These are phyloP conservation scores for Termitomyces sp. DNA, from an alignment of 768 basidiomycete species.

Conservation along the genomic window DNA sequence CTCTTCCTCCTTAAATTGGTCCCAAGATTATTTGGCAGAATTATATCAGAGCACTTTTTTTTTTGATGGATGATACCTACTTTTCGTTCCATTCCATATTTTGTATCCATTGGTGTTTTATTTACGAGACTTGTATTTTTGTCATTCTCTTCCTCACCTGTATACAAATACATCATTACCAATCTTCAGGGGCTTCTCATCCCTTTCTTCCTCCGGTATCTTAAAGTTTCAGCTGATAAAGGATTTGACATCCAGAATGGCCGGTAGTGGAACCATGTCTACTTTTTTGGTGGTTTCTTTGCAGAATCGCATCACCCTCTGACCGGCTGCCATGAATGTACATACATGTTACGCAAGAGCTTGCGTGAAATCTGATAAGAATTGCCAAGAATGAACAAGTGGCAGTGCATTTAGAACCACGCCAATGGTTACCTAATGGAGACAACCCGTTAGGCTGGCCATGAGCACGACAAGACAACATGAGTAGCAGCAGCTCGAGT, in stretches of 20 bases:
- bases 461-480: constrained; percentile 8
- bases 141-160: no score
- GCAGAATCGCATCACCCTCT: neutral
- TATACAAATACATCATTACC: no score
- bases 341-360: neutral
- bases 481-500: constrained; percentile 6
- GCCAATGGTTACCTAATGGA: constrained; percentile 11
- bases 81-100: no score
- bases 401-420: constrained; percentile 4
- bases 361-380: neutral
- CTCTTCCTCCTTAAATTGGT: no score
- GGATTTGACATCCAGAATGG: neutral
- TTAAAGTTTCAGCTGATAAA: neutral
- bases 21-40: no score
- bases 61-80: no score
- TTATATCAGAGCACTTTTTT: no score
- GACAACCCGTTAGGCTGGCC: neutral
- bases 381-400: neutral
- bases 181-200: no score
- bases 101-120: no score
- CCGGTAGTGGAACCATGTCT: neutral
- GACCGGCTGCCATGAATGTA: neutral
- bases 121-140: no score
- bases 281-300: neutral
- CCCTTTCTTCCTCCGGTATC: neutral